A percentile compares a stretch with the other conserved stretches of the same genome.
phyloP scores from a whole-genome alignment of 2,329 filamentous ascomycete genomes.

The Apiospora koreana region DNA sequence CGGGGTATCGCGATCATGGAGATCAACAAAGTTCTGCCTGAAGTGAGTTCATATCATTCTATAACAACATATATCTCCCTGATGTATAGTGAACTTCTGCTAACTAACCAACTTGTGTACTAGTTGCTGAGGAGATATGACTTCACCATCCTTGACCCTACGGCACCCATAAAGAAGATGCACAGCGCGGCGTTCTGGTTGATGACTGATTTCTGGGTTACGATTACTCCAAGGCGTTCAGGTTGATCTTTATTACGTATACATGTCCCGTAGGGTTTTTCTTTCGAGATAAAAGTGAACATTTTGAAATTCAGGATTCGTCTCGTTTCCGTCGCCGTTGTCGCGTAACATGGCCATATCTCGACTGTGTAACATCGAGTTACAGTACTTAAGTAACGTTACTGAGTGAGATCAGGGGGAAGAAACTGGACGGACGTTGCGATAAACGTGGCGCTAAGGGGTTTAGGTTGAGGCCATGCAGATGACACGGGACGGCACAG shows the following conservation, averaged over 20 bases:
- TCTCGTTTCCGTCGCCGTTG: no score
- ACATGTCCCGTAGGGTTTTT: background rate
- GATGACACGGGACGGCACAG: background rate
- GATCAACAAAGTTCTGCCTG: constrained; percentile 14
- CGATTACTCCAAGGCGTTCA: constrained; percentile 18
- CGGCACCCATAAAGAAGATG: constrained; percentile 32
- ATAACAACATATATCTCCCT: no score
- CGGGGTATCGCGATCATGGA: constrained; percentile 15
- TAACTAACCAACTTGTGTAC: background rate
- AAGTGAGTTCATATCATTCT: background rate
- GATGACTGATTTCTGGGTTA: constrained; percentile 38
- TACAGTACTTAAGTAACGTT: no score
- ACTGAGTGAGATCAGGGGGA: no score
- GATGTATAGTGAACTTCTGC: background rate
- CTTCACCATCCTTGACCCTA: constrained; percentile 35
- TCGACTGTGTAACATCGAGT: no score
- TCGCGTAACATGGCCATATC: no score
- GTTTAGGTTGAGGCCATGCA: background rate
- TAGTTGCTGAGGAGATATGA: constrained; percentile 36
- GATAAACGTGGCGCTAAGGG: background rate
- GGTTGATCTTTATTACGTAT: background rate
- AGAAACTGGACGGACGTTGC: background rate
- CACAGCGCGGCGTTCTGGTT: constrained; percentile 36
- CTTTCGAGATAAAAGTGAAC: background rate
- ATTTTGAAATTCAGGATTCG: background rate